Conservation (phyloP, 1,139 yeast genomes). For the Debaryomyces subglobosus region DNA sequence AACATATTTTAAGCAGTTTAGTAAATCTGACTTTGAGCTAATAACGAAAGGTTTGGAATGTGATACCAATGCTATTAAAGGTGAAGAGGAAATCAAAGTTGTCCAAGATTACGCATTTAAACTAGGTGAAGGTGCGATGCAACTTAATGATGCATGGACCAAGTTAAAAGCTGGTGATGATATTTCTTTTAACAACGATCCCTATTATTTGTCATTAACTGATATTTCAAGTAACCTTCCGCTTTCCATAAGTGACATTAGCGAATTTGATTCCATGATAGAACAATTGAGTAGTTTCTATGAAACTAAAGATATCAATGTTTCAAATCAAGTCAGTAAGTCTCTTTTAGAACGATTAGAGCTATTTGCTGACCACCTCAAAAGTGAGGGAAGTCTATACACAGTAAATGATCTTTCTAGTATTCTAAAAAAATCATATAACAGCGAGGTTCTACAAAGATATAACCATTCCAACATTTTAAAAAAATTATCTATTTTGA, state of each 20-base stretch:
- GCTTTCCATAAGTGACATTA: slow-evolving; percentile 29
- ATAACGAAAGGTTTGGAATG: slow-evolving; percentile 11
- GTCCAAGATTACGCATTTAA: slow-evolving; percentile 36
- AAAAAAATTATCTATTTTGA: slow-evolving; percentile 21
- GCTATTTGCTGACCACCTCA: not conserved
- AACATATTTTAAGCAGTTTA: slow-evolving; percentile 15
- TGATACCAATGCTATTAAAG: not conserved
- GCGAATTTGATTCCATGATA: slow-evolving; percentile 55
- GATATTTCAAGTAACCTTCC: slow-evolving; percentile 30
- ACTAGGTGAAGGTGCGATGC: slow-evolving; percentile 27
- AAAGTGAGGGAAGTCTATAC: not conserved
- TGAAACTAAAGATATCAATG: slow-evolving; percentile 26
- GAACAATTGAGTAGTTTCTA: slow-evolving; percentile 47
- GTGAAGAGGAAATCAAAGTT: slow-evolving; percentile 17
- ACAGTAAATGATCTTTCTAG: slow-evolving; percentile 13
- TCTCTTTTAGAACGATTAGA: not conserved
- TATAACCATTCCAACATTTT: slow-evolving; percentile 20
- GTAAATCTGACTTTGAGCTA: slow-evolving; percentile 14
- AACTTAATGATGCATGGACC: slow-evolving; percentile 7
- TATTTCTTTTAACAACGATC: slow-evolving; percentile 1
- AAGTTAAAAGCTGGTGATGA: not conserved
- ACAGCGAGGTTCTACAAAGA: slow-evolving; percentile 12
- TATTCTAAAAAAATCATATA: slow-evolving; percentile 13
- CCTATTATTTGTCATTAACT: slow-evolving; percentile 24
- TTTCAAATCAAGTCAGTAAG: slow-evolving; percentile 3